phyloP scores from a whole-genome alignment of 805 yeast species.

The Candida methanosorbosa region DNA sequence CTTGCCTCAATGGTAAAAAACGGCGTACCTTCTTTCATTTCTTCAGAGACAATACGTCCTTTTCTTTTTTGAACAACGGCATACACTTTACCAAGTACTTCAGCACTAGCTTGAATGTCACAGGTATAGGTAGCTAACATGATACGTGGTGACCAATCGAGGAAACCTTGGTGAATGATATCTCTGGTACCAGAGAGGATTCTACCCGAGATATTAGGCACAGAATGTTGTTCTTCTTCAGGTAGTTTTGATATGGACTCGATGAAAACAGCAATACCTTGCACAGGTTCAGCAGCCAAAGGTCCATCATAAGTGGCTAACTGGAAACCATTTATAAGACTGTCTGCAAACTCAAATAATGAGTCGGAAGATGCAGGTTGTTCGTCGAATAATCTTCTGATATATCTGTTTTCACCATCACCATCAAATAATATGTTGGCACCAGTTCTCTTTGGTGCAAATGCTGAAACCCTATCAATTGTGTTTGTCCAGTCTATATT shows the following conservation, averaged over 20 bases:
- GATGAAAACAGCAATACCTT: slow-evolving; percentile 61
- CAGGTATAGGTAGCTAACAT: slow-evolving; percentile 90
- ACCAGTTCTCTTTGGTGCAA: slow-evolving; percentile 74
- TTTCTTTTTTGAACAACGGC: slow-evolving; percentile 86
- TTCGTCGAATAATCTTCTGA: slow-evolving; percentile 24
- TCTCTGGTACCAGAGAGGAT: slow-evolving; percentile 67
- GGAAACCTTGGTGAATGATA: slow-evolving; percentile 57
- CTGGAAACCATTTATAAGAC: slow-evolving; percentile 77
- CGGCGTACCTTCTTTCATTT: slow-evolving; percentile 97
- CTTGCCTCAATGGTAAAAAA: slow-evolving; percentile 80
- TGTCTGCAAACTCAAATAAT: slow-evolving; percentile 42
- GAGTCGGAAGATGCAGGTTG: not conserved
- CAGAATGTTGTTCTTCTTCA: slow-evolving; percentile 22
- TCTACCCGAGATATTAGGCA: slow-evolving; percentile 56
- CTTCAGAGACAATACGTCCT: slow-evolving; percentile 82
- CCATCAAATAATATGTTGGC: slow-evolving; percentile 66
- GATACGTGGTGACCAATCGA: slow-evolving; percentile 82
- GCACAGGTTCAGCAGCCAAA: slow-evolving; percentile 76
- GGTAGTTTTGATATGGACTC: slow-evolving; percentile 26
- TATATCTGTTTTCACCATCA: slow-evolving; percentile 17
- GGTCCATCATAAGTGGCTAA: slow-evolving; percentile 82
- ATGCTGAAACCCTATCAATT: slow-evolving; percentile 40
- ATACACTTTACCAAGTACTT: slow-evolving; percentile 90
- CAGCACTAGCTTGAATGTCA: slow-evolving; percentile 92
- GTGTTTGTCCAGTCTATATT: slow-evolving; percentile 22